Percentiles rank a stretch among this genome's conserved stretches.
Evolutionary conservation across 2,329 filamentous ascomycete species (phyloP).

Genomic region (Ciborinia camelliae): DNA sequence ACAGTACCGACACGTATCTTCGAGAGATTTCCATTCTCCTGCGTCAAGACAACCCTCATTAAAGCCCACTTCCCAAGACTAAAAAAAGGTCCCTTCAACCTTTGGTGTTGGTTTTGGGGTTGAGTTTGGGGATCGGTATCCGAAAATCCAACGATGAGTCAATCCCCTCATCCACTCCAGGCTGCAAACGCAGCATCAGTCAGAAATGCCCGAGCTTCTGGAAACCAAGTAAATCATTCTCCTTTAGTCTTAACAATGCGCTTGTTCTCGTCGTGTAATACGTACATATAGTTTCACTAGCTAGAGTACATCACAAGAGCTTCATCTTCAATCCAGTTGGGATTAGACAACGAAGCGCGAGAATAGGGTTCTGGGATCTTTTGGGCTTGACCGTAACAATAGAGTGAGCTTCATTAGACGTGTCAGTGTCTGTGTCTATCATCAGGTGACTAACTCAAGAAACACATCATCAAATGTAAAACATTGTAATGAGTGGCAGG

Average conservation of each 20-base stretch:
- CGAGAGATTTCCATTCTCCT: background rate
- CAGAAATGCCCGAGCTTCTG: background rate
- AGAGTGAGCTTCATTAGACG: too few species aligned
- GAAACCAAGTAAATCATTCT: background rate
- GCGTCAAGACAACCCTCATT: too few species aligned
- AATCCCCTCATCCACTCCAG: constrained; percentile 3
- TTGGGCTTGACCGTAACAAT: constrained; percentile 10
- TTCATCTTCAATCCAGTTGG: background rate
- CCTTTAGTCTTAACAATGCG: background rate
- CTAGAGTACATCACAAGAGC: constrained; percentile 1
- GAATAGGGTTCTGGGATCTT: background rate
- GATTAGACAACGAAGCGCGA: constrained; percentile 4
- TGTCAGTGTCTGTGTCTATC: background rate
- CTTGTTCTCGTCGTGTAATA: constrained; percentile 1
- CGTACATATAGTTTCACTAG: background rate
- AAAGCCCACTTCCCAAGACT: background rate
- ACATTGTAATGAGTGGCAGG: background rate
- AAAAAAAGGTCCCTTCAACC: background rate
- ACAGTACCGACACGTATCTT: background rate
- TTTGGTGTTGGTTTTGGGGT: background rate
- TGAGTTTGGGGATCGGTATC: background rate
- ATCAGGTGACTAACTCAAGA: background rate
- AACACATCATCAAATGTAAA: constrained; percentile 18
- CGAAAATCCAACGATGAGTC: constrained; percentile 9
- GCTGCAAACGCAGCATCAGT: constrained; percentile 1